Evolutionary conservation across 805 yeast species (phyloP), one percentile per base, ranked within the genome.

Genomic region (Ogataea wickerhamii): DNA sequence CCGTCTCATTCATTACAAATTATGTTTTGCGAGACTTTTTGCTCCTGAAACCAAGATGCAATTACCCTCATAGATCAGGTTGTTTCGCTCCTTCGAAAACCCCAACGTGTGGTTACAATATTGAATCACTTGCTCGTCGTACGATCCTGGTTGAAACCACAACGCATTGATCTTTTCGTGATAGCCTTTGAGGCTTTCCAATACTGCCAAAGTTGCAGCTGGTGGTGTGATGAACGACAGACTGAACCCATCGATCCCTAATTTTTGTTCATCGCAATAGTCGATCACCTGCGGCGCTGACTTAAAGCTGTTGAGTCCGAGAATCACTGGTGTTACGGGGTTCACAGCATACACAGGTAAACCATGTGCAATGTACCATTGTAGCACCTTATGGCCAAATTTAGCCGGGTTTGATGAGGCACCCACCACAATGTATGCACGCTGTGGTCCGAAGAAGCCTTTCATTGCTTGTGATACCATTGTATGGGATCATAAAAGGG

Each of bases 101-200:
- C 73, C 41, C 59, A 56, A 22, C 44, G 52, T 32, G 49, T 38
- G 27, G 10, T 54, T n/a, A 13, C 54, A 49, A 14, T 40, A 59
- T 1, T 70, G 63, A 13, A 82, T 63, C 3, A 74, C 75, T 10
- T 64, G 68, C 2, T 55, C 52, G 50, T 82, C 79, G 48, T 74
- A 84, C 17, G 87, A 74, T 0, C 94, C 95, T 0, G 95, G 95
- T 53, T 86, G 95, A 48, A 83, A 79, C 95, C 95, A 87, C 12
- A 84, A 63, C 1, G 81, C 78, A 49, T 72, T 73, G 12, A 82
- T 18, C 22, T 16, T 61, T 5, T 6, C 34, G 47, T 7, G 54
- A 53, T 53, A 25, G 37, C 12, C 52, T 36, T 21, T 58, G 50
- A 40, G 74, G 60, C 12, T 67, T 8, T 66, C 58, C 25, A 80